Conservation (phyloP, 441 rosid species). For the Arabidopsis hybrid region DNA sequence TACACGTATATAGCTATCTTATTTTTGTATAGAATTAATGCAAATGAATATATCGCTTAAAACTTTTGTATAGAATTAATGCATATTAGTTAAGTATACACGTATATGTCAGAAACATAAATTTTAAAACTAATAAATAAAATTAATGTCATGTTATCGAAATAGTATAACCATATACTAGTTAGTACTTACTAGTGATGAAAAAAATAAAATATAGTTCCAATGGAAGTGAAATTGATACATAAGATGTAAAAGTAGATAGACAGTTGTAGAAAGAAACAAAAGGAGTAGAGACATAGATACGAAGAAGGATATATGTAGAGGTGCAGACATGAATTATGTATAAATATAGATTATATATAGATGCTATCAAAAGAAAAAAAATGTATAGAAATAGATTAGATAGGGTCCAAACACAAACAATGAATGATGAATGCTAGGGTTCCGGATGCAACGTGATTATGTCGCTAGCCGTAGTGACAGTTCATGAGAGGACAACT, state of each 20-base stretch:
- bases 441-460: slow-evolving; percentile 51
- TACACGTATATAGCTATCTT: neutral
- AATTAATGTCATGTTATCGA: neutral
- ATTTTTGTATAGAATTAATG: neutral
- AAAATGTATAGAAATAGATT: slow-evolving; percentile 31
- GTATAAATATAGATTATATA: slow-evolving; percentile 13
- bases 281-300: slow-evolving; percentile 36
- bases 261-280: slow-evolving; percentile 35
- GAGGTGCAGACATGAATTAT: slow-evolving; percentile 36
- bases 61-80: neutral
- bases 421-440: slow-evolving; percentile 50
- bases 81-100: neutral
- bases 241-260: slow-evolving; percentile 10
- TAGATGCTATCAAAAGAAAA: neutral
- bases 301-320: slow-evolving; percentile 34
- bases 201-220: neutral
- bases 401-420: slow-evolving; percentile 44
- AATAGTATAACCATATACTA: neutral
- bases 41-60: neutral
- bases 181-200: neutral
- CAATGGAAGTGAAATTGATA: slow-evolving; percentile 7
- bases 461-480: slow-evolving; percentile 48
- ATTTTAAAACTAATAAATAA: neutral
- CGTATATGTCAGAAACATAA: neutral
- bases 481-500: slow-evolving; percentile 52